Evolutionary conservation across 2,329 filamentous ascomycete genomes (phyloP).

Genomic region (Cryoendolithus antarcticus): DNA sequence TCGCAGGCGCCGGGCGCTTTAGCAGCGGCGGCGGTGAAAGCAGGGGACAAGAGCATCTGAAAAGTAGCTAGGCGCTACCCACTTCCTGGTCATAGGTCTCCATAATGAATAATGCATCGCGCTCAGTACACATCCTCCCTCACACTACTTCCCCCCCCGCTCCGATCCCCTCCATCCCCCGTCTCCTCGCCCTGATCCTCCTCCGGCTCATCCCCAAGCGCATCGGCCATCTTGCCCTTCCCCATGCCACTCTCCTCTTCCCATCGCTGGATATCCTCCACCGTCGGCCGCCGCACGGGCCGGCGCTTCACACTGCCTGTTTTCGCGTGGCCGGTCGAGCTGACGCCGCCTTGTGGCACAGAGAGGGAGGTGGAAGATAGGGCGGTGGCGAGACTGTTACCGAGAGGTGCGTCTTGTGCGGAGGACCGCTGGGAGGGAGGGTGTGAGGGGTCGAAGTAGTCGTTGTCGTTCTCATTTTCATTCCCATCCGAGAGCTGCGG

Average conservation of each 20-base stretch:
- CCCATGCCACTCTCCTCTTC: slow-evolving; percentile 37
- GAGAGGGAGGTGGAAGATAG: background rate
- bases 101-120: too few relatives aligned
- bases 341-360: background rate
- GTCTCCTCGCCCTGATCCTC: slow-evolving; percentile 13
- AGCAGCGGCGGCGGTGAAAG: too few relatives aligned
- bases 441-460: slow-evolving; percentile 5
- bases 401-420: background rate
- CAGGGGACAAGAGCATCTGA: too few relatives aligned
- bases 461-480: slow-evolving; percentile 1
- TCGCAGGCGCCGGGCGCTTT: slow-evolving; percentile 2
- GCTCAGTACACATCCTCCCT: too few relatives aligned
- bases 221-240: slow-evolving; percentile 30
- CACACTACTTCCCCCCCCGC: slow-evolving; percentile 18
- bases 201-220: slow-evolving; percentile 32
- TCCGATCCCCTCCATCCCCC: slow-evolving; percentile 18
- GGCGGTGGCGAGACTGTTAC: background rate
- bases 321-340: slow-evolving; percentile 1
- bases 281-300: slow-evolving; percentile 36
- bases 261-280: slow-evolving; percentile 28
- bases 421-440: background rate
- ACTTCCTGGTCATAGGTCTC: too few relatives aligned
- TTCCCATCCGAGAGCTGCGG: slow-evolving; percentile 2
- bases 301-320: slow-evolving; percentile 4
- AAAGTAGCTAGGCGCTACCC: too few relatives aligned